Conservation (phyloP, 2,329 filamentous ascomycete species). For the Amphichorda felina region DNA sequence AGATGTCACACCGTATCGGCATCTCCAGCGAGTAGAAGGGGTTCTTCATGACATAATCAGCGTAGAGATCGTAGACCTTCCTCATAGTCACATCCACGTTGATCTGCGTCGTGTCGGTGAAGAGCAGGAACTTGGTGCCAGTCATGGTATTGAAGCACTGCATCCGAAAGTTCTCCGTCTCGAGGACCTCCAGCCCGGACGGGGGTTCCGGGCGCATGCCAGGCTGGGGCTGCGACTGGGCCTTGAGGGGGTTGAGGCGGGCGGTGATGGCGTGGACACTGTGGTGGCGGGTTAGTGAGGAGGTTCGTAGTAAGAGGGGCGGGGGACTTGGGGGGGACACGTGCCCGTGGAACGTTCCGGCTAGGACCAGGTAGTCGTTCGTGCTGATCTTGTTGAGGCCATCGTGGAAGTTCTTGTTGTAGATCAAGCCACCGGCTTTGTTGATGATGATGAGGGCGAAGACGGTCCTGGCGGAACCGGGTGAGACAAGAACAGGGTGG, state of each 20-base stretch:
- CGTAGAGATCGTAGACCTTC: slow-evolving; percentile 87
- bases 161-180: slow-evolving; percentile 87
- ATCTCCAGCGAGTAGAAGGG: slow-evolving; percentile 98
- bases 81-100: slow-evolving; percentile 77
- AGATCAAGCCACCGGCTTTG: slow-evolving; percentile 93
- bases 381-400: slow-evolving; percentile 79
- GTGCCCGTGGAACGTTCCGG: slow-evolving; percentile 93
- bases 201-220: slow-evolving; percentile 45
- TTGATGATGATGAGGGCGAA: slow-evolving; percentile 96
- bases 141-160: slow-evolving; percentile 95
- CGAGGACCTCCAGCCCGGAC: slow-evolving; percentile 81
- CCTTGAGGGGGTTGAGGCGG: slow-evolving; percentile 45
- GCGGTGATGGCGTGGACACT: slow-evolving; percentile 61
- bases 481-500: background rate
- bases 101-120: slow-evolving; percentile 79
- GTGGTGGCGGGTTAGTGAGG: slow-evolving; percentile 7
- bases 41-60: slow-evolving; percentile 99
- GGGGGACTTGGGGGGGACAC: slow-evolving; percentile 11
- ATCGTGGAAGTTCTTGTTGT: slow-evolving; percentile 87
- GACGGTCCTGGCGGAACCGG: slow-evolving; percentile 58
- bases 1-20: slow-evolving; percentile 90
- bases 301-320: background rate
- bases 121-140: slow-evolving; percentile 89
- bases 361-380: slow-evolving; percentile 94
- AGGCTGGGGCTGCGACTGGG: slow-evolving; percentile 19